phyloP scores from a whole-genome alignment of 345 rosid genomes.

The Reutealis trisperma region DNA sequence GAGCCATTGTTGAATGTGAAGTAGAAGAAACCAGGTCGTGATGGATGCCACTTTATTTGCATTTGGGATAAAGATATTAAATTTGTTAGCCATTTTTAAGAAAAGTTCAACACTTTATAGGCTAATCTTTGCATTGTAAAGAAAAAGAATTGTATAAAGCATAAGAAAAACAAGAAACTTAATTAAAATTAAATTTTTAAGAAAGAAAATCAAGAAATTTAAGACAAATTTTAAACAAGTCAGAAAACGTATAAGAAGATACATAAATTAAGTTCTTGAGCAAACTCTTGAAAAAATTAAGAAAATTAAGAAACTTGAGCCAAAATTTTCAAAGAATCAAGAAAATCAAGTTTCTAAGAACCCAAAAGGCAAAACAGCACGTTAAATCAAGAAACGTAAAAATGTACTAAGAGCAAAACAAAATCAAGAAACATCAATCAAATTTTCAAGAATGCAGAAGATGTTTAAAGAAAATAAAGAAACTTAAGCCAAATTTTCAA shows the following conservation, averaged over 20 bases:
- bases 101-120: background rate
- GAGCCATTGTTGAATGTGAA: constrained; percentile 79
- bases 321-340: no score
- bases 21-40: constrained; percentile 86
- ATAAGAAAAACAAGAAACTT: background rate
- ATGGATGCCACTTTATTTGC: constrained; percentile 66
- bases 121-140: background rate
- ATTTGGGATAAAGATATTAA: background rate
- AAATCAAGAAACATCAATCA: no score
- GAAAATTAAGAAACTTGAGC: no score
- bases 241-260: no score
- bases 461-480: background rate
- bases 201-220: no score
- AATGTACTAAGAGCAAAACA: no score
- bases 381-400: no score
- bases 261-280: background rate
- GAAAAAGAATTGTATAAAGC: background rate
- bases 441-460: no score
- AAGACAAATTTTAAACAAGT: no score
- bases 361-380: no score
- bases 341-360: no score
- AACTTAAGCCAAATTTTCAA: constrained; percentile 1
- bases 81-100: background rate
- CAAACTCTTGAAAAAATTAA: background rate
- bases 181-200: no score